These are phyloP conservation scores for Withania somnifera DNA, from an alignment of 305 asterid species.

Conservation along the genomic window DNA sequence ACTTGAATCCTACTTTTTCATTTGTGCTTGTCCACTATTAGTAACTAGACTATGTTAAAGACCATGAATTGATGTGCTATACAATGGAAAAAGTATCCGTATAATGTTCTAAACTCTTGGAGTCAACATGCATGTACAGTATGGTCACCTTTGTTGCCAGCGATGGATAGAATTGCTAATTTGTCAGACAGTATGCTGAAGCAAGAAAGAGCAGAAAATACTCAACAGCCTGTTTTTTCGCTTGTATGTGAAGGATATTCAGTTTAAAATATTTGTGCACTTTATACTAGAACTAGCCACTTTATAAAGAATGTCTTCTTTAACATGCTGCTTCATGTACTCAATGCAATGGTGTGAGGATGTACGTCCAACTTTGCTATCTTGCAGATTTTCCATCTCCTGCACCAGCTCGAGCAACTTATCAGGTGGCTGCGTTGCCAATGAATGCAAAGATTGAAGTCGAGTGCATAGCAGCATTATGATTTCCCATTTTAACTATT, in stretches of 20 bases:
- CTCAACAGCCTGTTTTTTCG: neutral
- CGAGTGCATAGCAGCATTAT: slow-evolving; percentile 41
- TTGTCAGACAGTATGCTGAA: neutral
- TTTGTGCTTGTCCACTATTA: neutral
- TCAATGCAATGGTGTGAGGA: neutral
- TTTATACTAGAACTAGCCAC: neutral
- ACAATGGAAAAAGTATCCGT: neutral
- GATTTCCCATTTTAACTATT: neutral
- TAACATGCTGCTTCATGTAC: neutral
- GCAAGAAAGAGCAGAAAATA: neutral
- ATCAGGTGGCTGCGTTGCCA: slow-evolving; percentile 89
- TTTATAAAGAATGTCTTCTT: neutral
- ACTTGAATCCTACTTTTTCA: neutral
- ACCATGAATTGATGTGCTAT: neutral
- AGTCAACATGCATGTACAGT: neutral
- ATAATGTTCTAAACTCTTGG: neutral
- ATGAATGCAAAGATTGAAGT: slow-evolving; percentile 47
- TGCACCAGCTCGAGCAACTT: slow-evolving; percentile 92
- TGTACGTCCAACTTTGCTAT: neutral
- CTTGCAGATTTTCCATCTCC: slow-evolving; percentile 74
- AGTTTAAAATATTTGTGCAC: neutral
- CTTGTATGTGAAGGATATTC: neutral
- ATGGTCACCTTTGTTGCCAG: neutral
- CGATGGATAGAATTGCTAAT: neutral
- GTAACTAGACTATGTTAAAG: neutral